Evolutionary conservation across 768 basidiomycete genomes (phyloP).

Genomic region (Cubamyces sp.): DNA sequence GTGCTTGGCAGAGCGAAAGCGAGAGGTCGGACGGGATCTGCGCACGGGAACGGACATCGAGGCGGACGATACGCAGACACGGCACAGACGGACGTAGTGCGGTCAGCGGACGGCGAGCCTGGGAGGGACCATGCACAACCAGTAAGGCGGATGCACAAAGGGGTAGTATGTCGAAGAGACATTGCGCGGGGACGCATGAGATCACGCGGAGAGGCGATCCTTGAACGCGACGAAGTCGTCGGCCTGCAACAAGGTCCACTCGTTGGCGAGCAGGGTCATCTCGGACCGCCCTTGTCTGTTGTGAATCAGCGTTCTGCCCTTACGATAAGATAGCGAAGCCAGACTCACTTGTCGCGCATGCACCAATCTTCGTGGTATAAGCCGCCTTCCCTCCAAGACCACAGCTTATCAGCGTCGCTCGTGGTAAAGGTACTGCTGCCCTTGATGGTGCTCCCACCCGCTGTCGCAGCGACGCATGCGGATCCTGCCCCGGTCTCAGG

Average conservation of each 20-base stretch:
- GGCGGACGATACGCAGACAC: too few relatives aligned
- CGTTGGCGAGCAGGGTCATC: conserved; percentile 51
- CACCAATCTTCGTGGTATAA: conserved; percentile 57
- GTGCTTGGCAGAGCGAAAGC: neutral
- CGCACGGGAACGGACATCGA: too few relatives aligned
- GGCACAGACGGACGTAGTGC: too few relatives aligned
- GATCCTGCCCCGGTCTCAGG: neutral
- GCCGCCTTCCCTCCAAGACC: conserved; percentile 58
- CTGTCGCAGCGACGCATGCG: neutral
- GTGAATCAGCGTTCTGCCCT: neutral
- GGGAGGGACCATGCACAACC: neutral
- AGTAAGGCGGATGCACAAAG: neutral
- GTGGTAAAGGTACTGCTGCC: conserved; percentile 35
- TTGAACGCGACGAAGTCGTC: conserved; percentile 21
- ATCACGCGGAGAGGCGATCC: conserved; percentile 11
- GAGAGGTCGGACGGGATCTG: too few relatives aligned
- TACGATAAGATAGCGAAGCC: conserved; percentile 11
- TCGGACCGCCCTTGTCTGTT: conserved; percentile 58
- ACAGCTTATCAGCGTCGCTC: conserved; percentile 4
- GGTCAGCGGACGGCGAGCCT: too few relatives aligned
- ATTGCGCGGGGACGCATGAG: neutral
- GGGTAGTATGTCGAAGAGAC: too few relatives aligned
- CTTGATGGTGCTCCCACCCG: conserved; percentile 32
- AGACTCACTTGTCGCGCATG: conserved; percentile 54
- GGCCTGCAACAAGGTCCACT: conserved; percentile 52